These are phyloP conservation scores for Hymenoscyphus repandus DNA, from an alignment of 2,329 filamentous ascomycete species.

Conservation along the genomic window DNA sequence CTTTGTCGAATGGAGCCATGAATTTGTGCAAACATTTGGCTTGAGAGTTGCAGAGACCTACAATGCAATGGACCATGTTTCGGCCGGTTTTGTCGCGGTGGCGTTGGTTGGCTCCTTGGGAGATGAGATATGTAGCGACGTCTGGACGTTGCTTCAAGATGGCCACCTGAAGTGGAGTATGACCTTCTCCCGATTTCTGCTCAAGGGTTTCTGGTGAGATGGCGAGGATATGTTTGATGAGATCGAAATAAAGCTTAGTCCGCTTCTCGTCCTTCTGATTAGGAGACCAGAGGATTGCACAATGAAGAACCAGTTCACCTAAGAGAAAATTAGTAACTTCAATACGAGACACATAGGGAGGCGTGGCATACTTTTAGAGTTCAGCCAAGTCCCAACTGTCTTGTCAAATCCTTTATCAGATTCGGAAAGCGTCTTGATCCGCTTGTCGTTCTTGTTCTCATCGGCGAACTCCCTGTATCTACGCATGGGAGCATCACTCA, in stretches of 20 bases:
- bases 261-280: constrained; percentile 14
- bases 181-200: constrained; percentile 49
- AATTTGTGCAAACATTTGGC: constrained; percentile 38
- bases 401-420: constrained; percentile 58
- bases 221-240: constrained; percentile 63
- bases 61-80: constrained; percentile 65
- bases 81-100: constrained; percentile 53
- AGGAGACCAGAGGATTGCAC: constrained; percentile 47
- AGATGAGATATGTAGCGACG: constrained; percentile 56
- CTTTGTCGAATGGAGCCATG: constrained; percentile 52
- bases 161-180: constrained; percentile 66
- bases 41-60: not conserved
- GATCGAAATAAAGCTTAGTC: constrained; percentile 37
- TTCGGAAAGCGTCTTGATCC: constrained; percentile 56
- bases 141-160: constrained; percentile 50
- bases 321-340: constrained; percentile 15
- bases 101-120: constrained; percentile 65
- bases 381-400: constrained; percentile 58
- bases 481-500: constrained; percentile 63
- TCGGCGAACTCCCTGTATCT: constrained; percentile 66
- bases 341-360: not conserved
- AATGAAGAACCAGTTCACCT: constrained; percentile 63
- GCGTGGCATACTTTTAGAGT: constrained; percentile 45
- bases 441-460: constrained; percentile 53
- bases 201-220: constrained; percentile 58